Base-by-base conservation (phyloP, 768 basidiomycete species). In the Ramaria sp. region DNA sequence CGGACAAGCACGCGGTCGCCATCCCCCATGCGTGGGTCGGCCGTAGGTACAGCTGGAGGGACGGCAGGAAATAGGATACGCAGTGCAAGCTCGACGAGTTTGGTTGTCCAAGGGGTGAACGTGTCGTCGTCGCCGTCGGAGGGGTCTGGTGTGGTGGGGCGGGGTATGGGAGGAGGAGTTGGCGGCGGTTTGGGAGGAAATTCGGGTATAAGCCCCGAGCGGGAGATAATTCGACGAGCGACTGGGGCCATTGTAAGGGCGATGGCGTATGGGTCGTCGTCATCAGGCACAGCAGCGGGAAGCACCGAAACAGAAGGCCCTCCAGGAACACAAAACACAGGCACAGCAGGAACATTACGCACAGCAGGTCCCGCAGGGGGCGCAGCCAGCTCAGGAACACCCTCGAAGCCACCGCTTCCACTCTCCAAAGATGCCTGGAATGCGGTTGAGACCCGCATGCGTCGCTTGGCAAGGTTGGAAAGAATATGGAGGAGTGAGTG, bases 361-460 rank as follows among this genome's bases (percentile, higher is more conserved):
- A 34, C 33, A 34, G 47, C 47, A 37, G 41, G 17, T 5, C 10
- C 17, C 43, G 39, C 43, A 24, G 34, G 39, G 53, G 53, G 12
- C 30, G 11, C 41, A 15, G 19, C 41, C 5, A 4, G 15, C 41
- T 42, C 15, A 19, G 41, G 41, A 15, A 17, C 42, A 43, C 42
- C 17, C 17, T 5, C n/a, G 34, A 30, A 27, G 19, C n/a, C 19
- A n/a, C 27, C 27, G 10, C 34, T 37, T 37, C 1, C 34, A 13
- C 20, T 39, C 19, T 17, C 34, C 22, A 30, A 43, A 24, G 45
- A 11, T 11, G 84, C 87, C 55, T 86, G 82, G 79, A 84, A 84
- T 58, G 86, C 86, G 65, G 86, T 91, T 7, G 88, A 91, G 68
- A 70, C 78, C 9, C 74, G 86, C 51, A 70, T 84, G 62, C 72